Evolutionary conservation across 2,329 filamentous ascomycete species (phyloP), one percentile per base, ranked within the genome.

Genomic region (Penicillium sp.): DNA sequence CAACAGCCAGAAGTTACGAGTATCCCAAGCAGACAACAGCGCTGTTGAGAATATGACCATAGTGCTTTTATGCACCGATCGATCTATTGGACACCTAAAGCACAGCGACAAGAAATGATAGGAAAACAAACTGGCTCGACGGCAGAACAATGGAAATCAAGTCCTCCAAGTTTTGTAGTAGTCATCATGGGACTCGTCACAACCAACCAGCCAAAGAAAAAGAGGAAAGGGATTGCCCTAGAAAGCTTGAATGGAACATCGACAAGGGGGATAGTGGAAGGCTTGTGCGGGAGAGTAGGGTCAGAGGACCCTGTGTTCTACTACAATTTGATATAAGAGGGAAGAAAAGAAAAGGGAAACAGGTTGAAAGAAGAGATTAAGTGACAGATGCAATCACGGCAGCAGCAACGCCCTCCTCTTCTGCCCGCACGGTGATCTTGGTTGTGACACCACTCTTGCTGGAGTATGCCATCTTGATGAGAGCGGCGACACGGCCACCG

Each of bases 381-480:
- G 90, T 88, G 74, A 97, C 88, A 69, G 91, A 92, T 66, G 87
- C 90, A 74, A 97, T 85, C 60, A 98, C 87, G 76, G 96, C 82
- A 60, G 87, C 84, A 61, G 95, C 92, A 71, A 99, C 87, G 56
- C 91, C 91, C 73, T 95, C 91, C 78, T 99, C 95, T 77, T 99
- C 95, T 75, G 90, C 90, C 73, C 95, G 86, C 61, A 94, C 91
- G 54, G 89, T 90, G 69, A 99, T 92, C 85, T 98, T 98, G 71
- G 94, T 96, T 59, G 95, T 97, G 27, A 98, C 92, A 54, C 95
- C 95, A 51, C 89, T 89, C 84, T 96, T 96, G 70, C 90, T 87
- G 61, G 91, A 96, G 79, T 87, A 97, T 1, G 93, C 95, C 93
- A 99, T 96, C 77, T 92, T 87, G 64, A 98, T 87, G 65, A 87